Base-by-base conservation (phyloP, 352 stramenopile genomes). In the Phytopythium litorale region DNA sequence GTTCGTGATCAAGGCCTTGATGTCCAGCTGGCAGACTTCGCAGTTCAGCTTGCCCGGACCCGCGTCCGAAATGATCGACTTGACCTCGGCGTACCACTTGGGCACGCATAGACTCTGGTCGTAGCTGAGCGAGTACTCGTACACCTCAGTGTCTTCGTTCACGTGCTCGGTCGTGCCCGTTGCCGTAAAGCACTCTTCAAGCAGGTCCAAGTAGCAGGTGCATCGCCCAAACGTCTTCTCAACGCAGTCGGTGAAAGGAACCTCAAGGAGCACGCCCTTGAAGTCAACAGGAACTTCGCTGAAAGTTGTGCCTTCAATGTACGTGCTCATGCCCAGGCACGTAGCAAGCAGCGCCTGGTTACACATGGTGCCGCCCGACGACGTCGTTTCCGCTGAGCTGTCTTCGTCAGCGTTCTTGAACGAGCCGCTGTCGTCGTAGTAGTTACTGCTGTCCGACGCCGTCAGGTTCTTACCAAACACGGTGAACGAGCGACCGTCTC, bases 221-320 rank as follows among this genome's bases (percentile, higher is more conserved):
- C 86, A 94, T 18, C 83, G 76, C 32, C 81, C 78, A 7, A 71
- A 73, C 2, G 64, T 75, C 45, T 87, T 78, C 51, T 88, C 68
- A 16, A 91, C 25, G 62, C 86, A 94, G 53, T 88, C 72, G 1
- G 81, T 87, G 54, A 92, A 94, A 1, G 82, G 86, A 25, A 92
- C 72, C 53, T 81, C 50, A 0, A 64, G 58, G 13, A 92, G 60
- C 23, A 94, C 60, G 2, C 72, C 75, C 67, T 90, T 92, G 67
- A 94, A 92, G 65, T 94, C 86, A 28, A 87, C 67, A 5, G 86
- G 86, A 3, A 88, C 56, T 0, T 67, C 60, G 16, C 58, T 51
- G 50, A 94, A 94, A 11, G 71, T 72, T 8, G 57, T 63, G 8
- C 38, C 60, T 28, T 69, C 64, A 15, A 71, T 65, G 57, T 76